Evolutionary conservation across 306 rosid genomes (phyloP), one percentile per base, ranked within the genome.

Genomic region (Pueraria montana): DNA sequence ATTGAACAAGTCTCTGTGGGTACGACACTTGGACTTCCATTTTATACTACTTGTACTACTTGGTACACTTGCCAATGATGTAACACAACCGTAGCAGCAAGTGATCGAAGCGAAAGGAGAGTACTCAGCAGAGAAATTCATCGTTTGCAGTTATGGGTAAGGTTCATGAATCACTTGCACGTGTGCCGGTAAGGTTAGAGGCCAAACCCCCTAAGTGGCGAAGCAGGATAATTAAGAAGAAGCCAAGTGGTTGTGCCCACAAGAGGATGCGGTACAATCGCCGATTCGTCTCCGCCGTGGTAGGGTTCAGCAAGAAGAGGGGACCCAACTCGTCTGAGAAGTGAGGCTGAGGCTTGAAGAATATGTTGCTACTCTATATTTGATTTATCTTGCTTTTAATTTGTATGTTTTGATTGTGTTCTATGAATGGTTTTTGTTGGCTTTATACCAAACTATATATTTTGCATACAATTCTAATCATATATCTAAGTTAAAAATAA

Each of bases 201-300:
- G 87, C 17, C 87, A 84, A 66, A 84, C 84, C 14, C 87, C 87
- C 0, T 79, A 84, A n/a, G 84, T 84, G n/a, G 87, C 87, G 0
- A 84, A 84, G 32, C 87, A 79, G 40, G 87, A 84, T 58, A 84
- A 84, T 72, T 72, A 84, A 84, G 81, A 84, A 84, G 84, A 80
- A 84, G 81, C 84, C 87, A 9, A 78, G 87, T 66, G 87, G 84
- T 42, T 84, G 87, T 14, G 84, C 87, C 17, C 81, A 84, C 81
- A 84, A 84, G 81, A 83, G 87, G 34, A 84, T 84, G 87, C 87
- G 74, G 20, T 84, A 84, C 84, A 79, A 84, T 21, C 84, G 87
- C 66, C 77, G 87, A 30, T 84, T 84, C 78, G 81, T 84, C 14
- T 8, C 11, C 3, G 3, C 32, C 3, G 3, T 27, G 2, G 32